Conservation (phyloP, 495 filamentous ascomycete genomes). For the Penicillium taxi region DNA sequence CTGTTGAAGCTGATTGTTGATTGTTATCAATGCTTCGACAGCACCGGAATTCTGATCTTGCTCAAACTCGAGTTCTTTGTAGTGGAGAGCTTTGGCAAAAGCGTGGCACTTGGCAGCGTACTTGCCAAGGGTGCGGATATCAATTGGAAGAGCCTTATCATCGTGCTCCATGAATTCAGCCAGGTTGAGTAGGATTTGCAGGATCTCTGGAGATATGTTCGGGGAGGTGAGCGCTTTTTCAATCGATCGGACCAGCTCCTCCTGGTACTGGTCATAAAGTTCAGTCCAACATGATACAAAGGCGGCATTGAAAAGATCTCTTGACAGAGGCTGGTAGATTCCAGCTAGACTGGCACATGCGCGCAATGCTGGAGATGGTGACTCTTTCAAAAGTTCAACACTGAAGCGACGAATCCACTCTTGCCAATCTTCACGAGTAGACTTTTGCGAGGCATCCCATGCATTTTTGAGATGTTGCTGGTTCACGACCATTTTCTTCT, state of each 20-base stretch:
- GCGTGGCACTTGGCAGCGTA: slow-evolving; percentile 94
- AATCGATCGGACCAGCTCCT: slow-evolving; percentile 89
- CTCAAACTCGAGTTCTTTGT: slow-evolving; percentile 97
- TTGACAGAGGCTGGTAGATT: slow-evolving; percentile 83
- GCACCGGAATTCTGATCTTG: slow-evolving; percentile 94
- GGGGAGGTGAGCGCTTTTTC: slow-evolving; percentile 89
- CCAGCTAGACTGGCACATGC: slow-evolving; percentile 88
- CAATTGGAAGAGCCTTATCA: slow-evolving; percentile 94
- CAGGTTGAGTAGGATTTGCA: slow-evolving; percentile 90
- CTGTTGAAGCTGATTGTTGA: slow-evolving; percentile 97
- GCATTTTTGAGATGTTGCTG: slow-evolving; percentile 95
- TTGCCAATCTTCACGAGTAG: slow-evolving; percentile 95
- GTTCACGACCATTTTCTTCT: slow-evolving; percentile 92
- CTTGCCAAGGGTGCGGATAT: slow-evolving; percentile 84
- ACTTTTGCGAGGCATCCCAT: slow-evolving; percentile 93
- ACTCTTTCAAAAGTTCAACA: slow-evolving; percentile 90
- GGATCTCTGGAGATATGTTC: slow-evolving; percentile 87
- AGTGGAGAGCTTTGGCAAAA: slow-evolving; percentile 95
- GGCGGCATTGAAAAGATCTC: slow-evolving; percentile 92
- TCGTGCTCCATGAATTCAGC: slow-evolving; percentile 99
- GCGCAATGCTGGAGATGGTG: slow-evolving; percentile 85
- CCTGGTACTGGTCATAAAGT: slow-evolving; percentile 87
- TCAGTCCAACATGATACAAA: slow-evolving; percentile 99
- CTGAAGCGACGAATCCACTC: slow-evolving; percentile 98
- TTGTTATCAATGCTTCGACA: slow-evolving; percentile 93